Evolutionary conservation across 371 early-diverging fungal species (phyloP).

Genomic region (Actinomortierella ambigua): DNA sequence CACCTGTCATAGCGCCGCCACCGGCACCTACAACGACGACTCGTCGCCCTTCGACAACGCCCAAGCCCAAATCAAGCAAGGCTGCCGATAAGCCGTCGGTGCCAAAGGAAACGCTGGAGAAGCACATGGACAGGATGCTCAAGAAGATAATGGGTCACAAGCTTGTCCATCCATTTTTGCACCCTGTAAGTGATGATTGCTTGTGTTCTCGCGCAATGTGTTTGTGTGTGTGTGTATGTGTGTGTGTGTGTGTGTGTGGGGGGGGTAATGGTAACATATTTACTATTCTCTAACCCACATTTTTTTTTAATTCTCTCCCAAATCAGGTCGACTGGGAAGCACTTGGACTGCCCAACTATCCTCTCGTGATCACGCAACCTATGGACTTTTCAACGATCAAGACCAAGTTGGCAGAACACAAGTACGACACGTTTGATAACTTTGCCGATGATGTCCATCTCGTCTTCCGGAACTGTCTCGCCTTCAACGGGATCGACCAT

Average conservation of each 20-base stretch:
- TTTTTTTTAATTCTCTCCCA: too few species aligned
- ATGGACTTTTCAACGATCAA: conserved; percentile 85
- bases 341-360: conserved; percentile 83
- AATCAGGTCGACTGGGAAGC: conserved; percentile 79
- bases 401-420: conserved; percentile 62
- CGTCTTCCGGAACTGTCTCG: conserved; percentile 87
- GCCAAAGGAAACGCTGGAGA: conserved; percentile 23
- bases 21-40: not conserved
- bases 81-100: conserved; percentile 6
- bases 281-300: too few species aligned
- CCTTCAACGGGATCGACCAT: conserved; percentile 83
- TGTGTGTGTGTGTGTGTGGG: not conserved
- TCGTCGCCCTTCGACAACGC: conserved; percentile 15
- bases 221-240: not conserved
- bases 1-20: not conserved
- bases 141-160: conserved; percentile 50
- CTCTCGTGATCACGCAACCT: conserved; percentile 81
- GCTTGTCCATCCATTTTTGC: conserved; percentile 52
- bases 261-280: too few species aligned
- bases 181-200: conserved; percentile 46
- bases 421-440: conserved; percentile 60
- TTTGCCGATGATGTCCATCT: conserved; percentile 76
- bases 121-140: conserved; percentile 46
- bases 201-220: not conserved
- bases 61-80: conserved; percentile 29